Evolutionary conservation across 805 yeast species (phyloP).

Genomic region (Sugiyamaella lignohabitans): DNA sequence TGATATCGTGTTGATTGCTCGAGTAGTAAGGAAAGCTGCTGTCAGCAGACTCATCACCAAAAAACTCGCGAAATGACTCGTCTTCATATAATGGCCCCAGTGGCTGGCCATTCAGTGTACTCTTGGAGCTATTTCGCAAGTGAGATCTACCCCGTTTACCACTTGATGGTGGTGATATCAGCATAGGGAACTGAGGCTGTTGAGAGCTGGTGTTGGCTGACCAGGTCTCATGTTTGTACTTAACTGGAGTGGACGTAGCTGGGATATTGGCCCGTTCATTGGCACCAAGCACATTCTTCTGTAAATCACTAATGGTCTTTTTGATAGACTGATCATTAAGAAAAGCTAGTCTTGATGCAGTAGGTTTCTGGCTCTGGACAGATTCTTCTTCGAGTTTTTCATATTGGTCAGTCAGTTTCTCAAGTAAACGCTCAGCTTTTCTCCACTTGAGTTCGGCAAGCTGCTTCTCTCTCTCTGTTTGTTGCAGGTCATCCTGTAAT

Average conservation of each 20-base stretch:
- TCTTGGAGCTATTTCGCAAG: background rate
- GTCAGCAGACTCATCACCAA: no score
- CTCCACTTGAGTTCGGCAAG: slow-evolving; percentile 17
- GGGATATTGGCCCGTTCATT: background rate
- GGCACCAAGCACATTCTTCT: background rate
- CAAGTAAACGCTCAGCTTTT: slow-evolving; percentile 14
- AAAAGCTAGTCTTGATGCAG: background rate
- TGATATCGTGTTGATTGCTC: background rate
- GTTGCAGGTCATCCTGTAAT: slow-evolving; percentile 15
- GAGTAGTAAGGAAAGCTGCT: background rate
- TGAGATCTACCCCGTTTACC: background rate
- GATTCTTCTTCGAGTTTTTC: slow-evolving; percentile 13
- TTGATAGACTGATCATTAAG: background rate
- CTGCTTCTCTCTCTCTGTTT: slow-evolving; percentile 10
- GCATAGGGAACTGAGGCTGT: background rate
- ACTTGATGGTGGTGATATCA: background rate
- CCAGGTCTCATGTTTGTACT: no score
- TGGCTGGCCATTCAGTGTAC: background rate
- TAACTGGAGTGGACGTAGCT: background rate
- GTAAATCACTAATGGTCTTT: background rate
- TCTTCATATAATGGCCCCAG: slow-evolving; percentile 4
- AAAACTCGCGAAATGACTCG: background rate
- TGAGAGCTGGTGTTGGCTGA: background rate
- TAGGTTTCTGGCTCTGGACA: background rate
- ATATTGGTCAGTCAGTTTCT: slow-evolving; percentile 16